Conservation (phyloP, 2,329 filamentous ascomycete genomes). For the Harringtonia lauricola region DNA sequence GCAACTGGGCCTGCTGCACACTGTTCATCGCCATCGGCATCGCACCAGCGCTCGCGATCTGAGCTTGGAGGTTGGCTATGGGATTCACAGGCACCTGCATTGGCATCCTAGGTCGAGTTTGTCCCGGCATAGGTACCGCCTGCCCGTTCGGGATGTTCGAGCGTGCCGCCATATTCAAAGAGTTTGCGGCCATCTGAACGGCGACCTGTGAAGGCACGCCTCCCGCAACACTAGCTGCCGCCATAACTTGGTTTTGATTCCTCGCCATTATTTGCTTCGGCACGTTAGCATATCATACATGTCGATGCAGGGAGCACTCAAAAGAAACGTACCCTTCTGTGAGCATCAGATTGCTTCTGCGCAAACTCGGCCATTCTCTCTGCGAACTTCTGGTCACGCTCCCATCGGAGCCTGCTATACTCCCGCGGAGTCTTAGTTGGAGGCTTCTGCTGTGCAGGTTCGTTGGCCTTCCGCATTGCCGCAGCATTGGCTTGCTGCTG, state of each 20-base stretch:
- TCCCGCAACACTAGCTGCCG: constrained; percentile 20
- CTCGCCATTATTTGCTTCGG: constrained; percentile 13
- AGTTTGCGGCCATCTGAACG: constrained; percentile 24
- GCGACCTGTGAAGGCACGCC: constrained; percentile 27
- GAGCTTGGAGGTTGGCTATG: constrained; percentile 36
- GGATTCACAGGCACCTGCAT: constrained; percentile 42
- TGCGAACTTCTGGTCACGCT: constrained; percentile 62
- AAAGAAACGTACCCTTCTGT: constrained; percentile 38
- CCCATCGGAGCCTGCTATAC: constrained; percentile 80
- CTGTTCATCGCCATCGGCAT: constrained; percentile 50
- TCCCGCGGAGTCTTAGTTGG: constrained; percentile 72
- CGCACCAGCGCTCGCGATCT: constrained; percentile 37
- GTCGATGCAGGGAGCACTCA: background rate
- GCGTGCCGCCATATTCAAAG: constrained; percentile 24
- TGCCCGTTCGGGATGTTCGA: constrained; percentile 28
- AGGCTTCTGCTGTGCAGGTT: constrained; percentile 37
- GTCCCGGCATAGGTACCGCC: constrained; percentile 28
- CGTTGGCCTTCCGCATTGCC: constrained; percentile 71
- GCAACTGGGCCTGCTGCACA: constrained; percentile 58
- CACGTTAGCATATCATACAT: background rate
- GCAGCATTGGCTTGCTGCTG: constrained; percentile 69
- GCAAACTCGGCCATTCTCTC: constrained; percentile 46
- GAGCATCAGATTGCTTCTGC: constrained; percentile 51
- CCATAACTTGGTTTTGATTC: constrained; percentile 9
- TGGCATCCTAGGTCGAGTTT: constrained; percentile 38